Evolutionary conservation across 2,329 filamentous ascomycete genomes (phyloP), one percentile per base, ranked within the genome.

Genomic region (Emmonsiellopsis sp.): DNA sequence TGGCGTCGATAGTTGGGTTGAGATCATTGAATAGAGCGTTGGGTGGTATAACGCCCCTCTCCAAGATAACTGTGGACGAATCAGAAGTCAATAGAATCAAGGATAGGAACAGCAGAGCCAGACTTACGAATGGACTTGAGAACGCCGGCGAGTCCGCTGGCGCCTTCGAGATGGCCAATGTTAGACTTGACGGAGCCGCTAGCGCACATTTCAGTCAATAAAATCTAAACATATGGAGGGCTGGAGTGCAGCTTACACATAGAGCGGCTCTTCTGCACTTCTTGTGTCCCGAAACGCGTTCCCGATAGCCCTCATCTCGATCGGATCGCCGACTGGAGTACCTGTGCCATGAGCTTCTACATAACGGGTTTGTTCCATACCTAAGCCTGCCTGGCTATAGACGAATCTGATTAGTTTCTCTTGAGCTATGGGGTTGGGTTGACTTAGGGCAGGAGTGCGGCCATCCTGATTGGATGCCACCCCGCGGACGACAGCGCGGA

Each of bases 381-480:
- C 34, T 2, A 56, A 56, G 11, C 58, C 68, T 15, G 61, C 59
- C 8, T 43, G 40, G 2, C 15, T 30, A 52, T 70, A 70, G 6
- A 55, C 52, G 4, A 16, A 7, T 10, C 58, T 50, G 9, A 69
- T 69, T 6, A 65, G 51, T 5, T 51, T 54, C 20, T 55, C 59
- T 50, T 71, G 67, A 0, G 64, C 60, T 6, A 58, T 56, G 2
- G 49, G 11, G 51, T 48, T 73, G 0, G 74, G 75, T 57, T 67
- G 62, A 0, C 70, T 70, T 30, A 76, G 70, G 2, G 70, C 70
- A 32, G 64, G 61, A 0, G 73, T 73, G 34, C 62, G 61, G 3
- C 75, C 75, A 56, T 77, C 71, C 52, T 71, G 65, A 56, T 73
- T 75, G 13, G 65, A 56, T 7, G 64, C 70, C 34, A 63, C 68